phyloP scores from a whole-genome alignment of 1,284 basidiomycete genomes.

The Cryptococcus neoformans region DNA sequence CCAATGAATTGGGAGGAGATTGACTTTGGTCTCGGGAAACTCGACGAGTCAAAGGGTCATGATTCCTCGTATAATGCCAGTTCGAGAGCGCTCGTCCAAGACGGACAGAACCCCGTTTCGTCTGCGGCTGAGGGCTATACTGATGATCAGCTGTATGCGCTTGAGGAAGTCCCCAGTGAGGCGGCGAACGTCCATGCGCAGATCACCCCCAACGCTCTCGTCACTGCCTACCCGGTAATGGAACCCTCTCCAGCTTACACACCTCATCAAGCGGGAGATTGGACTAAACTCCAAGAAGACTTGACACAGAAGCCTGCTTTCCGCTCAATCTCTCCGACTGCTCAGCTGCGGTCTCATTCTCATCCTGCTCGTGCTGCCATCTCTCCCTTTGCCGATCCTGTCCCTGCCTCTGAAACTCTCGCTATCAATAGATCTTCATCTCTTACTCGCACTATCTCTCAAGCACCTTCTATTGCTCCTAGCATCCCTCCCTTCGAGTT shows the following conservation, averaged over 20 bases:
- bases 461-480: constrained; percentile 14
- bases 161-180: not conserved
- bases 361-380: constrained; percentile 2
- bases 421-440: not conserved
- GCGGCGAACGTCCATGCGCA: too few relatives aligned
- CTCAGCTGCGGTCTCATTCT: constrained; percentile 34
- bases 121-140: constrained; percentile 2
- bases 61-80: constrained; percentile 4
- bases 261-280: constrained; percentile 20
- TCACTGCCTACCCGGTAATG: constrained; percentile 20
- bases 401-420: not conserved
- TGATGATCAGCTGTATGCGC: not conserved
- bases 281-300: constrained; percentile 33
- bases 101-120: constrained; percentile 1
- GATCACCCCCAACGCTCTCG: constrained; percentile 17
- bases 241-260: constrained; percentile 12
- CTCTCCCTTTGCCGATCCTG: not conserved
- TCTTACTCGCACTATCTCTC: not conserved
- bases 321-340: constrained; percentile 40
- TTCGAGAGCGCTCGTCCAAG: not conserved
- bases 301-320: constrained; percentile 39
- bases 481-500: constrained; percentile 39
- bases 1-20: constrained; percentile 48
- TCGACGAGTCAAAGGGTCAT: constrained; percentile 33
- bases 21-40: constrained; percentile 48